Percentiles rank a stretch among this genome's conserved stretches.
Conservation (phyloP, 2,329 filamentous ascomycete genomes). For the Fusarium denticulatum region DNA sequence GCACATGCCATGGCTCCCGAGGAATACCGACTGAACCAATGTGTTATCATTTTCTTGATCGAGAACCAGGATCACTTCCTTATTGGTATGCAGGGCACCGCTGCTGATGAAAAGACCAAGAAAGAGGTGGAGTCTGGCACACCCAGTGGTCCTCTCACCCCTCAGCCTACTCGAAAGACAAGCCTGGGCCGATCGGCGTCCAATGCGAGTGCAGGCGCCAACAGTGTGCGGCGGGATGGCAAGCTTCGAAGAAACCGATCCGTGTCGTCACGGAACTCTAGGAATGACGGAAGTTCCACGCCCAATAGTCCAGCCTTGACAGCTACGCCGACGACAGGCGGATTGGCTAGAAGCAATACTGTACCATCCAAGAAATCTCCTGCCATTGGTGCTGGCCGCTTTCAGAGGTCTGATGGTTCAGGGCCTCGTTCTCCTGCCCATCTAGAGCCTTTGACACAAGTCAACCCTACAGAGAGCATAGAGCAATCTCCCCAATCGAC, state of each 20-base stretch:
- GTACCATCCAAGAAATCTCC: constrained; percentile 91
- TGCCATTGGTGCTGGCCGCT: constrained; percentile 72
- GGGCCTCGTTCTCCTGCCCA: constrained; percentile 47
- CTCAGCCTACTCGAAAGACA: constrained; percentile 62
- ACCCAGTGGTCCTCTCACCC: constrained; percentile 56
- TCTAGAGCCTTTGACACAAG: constrained; percentile 52
- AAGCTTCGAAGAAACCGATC: constrained; percentile 88
- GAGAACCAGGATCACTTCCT: constrained; percentile 99
- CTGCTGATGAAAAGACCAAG: constrained; percentile 83
- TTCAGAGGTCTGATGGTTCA: constrained; percentile 57
- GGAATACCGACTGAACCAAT: constrained; percentile 95
- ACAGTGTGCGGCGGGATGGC: constrained; percentile 84
- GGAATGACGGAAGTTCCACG: constrained; percentile 76
- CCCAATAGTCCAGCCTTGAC: constrained; percentile 70
- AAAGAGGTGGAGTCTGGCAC: constrained; percentile 76
- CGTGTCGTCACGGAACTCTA: constrained; percentile 87
- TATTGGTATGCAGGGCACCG: constrained; percentile 98
- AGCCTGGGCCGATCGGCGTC: constrained; percentile 75
- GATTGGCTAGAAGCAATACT: constrained; percentile 80
- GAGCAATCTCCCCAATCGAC: constrained; percentile 43
- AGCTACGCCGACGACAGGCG: constrained; percentile 65
- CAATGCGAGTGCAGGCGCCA: constrained; percentile 86
- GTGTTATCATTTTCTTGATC: constrained; percentile 96
- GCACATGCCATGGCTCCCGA: constrained; percentile 93
- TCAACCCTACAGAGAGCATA: constrained; percentile 41